Percentiles rank a stretch among this genome's conserved stretches.
Evolutionary conservation across 306 rosid genomes (phyloP).

Genomic region (Pyrus betulifolia): DNA sequence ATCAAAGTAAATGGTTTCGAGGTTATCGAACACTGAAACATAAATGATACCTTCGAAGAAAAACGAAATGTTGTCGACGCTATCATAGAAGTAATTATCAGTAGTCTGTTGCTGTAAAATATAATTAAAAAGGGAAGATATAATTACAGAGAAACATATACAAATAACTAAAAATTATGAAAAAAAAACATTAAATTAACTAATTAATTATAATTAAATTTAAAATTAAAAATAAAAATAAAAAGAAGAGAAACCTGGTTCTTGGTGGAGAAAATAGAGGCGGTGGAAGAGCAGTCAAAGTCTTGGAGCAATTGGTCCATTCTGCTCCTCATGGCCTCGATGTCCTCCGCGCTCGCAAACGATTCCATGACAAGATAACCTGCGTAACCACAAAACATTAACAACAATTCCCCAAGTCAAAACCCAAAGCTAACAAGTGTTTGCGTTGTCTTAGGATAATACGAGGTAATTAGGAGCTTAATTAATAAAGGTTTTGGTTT

Average conservation of each 20-base stretch:
- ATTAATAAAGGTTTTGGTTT: not conserved
- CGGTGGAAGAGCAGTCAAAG: slow-evolving; percentile 66
- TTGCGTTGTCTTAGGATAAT: not conserved
- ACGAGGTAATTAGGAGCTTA: not conserved
- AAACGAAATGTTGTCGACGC: slow-evolving; percentile 68
- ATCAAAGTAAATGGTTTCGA: not conserved
- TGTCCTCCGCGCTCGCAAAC: slow-evolving; percentile 49
- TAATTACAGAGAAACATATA: not conserved
- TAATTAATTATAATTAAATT: too few species aligned
- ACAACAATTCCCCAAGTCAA: not conserved
- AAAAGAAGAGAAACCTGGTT: slow-evolving; percentile 48
- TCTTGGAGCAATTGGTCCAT: slow-evolving; percentile 66
- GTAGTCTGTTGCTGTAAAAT: slow-evolving; percentile 42
- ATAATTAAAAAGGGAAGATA: not conserved
- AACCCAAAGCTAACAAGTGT: not conserved
- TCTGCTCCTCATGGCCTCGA: slow-evolving; percentile 58
- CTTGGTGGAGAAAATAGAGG: slow-evolving; percentile 83
- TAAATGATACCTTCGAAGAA: slow-evolving; percentile 67
- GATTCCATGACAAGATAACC: slow-evolving; percentile 81
- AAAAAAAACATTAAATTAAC: too few species aligned
- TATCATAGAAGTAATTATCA: slow-evolving; percentile 66
- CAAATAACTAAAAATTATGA: not conserved
- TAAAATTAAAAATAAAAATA: too few species aligned
- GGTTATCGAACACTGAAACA: not conserved
- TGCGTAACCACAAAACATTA: slow-evolving; percentile 3